phyloP scores from a whole-genome alignment of 2,329 filamentous ascomycete species.

The Myriangium duriaei region DNA sequence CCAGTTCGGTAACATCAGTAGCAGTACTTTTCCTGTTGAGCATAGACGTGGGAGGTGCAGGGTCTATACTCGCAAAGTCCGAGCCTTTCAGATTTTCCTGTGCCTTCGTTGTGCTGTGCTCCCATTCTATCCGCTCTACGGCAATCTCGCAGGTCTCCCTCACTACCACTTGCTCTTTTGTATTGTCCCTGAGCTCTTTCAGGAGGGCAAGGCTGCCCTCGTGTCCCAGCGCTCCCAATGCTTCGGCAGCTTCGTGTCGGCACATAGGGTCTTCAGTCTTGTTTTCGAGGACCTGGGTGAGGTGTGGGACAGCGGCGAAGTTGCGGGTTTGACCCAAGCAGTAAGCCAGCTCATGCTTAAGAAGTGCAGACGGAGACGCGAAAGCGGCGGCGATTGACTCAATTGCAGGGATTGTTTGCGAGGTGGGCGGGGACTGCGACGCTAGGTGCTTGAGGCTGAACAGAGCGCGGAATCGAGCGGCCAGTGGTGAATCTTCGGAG shows the following conservation, averaged over 20 bases:
- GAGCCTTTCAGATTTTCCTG: conserved; percentile 66
- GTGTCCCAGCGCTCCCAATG: conserved; percentile 76
- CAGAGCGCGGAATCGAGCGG: conserved; percentile 84
- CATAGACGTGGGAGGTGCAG: conserved; percentile 75
- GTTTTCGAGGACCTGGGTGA: conserved; percentile 64
- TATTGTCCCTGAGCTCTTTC: conserved; percentile 58
- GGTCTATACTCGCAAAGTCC: conserved; percentile 91
- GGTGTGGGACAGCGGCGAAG: conserved; percentile 55
- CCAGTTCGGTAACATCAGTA: conserved; percentile 61
- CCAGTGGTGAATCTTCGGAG: conserved; percentile 69
- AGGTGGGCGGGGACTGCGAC: conserved; percentile 45
- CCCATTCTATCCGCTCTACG: conserved; percentile 87
- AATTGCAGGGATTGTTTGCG: conserved; percentile 50
- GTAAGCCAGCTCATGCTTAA: conserved; percentile 96
- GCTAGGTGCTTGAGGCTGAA: conserved; percentile 96
- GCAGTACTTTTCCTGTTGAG: conserved; percentile 30
- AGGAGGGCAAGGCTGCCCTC: conserved; percentile 61
- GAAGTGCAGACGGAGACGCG: conserved; percentile 67
- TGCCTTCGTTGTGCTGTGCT: conserved; percentile 59
- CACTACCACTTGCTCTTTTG: conserved; percentile 67
- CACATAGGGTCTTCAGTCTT: conserved; percentile 85
- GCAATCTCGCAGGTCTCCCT: conserved; percentile 95
- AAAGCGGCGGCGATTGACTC: conserved; percentile 83
- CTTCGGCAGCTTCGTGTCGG: conserved; percentile 91
- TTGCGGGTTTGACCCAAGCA: conserved; percentile 88